Base-by-base conservation (phyloP, 1,284 basidiomycete genomes). In the Naganishia cerealis region DNA sequence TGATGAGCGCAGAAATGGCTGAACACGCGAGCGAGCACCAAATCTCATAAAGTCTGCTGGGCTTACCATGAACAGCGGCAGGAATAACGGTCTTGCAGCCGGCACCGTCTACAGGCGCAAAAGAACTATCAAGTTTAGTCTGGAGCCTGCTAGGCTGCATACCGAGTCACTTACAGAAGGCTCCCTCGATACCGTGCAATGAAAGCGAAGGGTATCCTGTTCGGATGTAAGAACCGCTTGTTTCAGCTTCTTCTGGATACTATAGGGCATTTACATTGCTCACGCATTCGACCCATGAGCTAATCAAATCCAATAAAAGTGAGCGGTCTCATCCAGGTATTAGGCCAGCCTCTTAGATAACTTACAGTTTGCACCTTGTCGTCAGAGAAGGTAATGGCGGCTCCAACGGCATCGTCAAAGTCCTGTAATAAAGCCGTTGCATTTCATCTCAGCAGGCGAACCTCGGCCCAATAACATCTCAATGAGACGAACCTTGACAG, bases 151-250 rank as follows among this genome's bases (percentile, higher is more conserved):
- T 81, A 0, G 61, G 26, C 0, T 33, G 1, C 7, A 12, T 43
- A 4, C 18, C 21, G 26, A n/a, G n/a, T 24, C 68, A 66, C 78
- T 71, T 52, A 79, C 88, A 91, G 84, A 98, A 98, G 5, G 94
- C 96, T 67, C 96, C 95, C 81, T 98, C 93, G 75, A 99, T 95
- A 33, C 95, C 96, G 80, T 99, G 95, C 18, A 99, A 82, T 3
- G 92, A 95, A 69, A 99, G 85, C 70, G 88, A 90, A 1, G 94
- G 92, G 80, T 88, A 86, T 58, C 82, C 75, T 76, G 46, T 24
- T 50, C 10, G 2, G 21, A 24, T 10, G 29, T 33, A 50, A 3
- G 53, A 52, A 38, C 42, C 71, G 56, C n/a, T 50, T 50, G 21
- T 24, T 24, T 50, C 46, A 50, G 46, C 15, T 50, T 24, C 10